phyloP scores from a whole-genome alignment of 2,329 filamentous ascomycete species.

The Dendrostoma leiphaemia region DNA sequence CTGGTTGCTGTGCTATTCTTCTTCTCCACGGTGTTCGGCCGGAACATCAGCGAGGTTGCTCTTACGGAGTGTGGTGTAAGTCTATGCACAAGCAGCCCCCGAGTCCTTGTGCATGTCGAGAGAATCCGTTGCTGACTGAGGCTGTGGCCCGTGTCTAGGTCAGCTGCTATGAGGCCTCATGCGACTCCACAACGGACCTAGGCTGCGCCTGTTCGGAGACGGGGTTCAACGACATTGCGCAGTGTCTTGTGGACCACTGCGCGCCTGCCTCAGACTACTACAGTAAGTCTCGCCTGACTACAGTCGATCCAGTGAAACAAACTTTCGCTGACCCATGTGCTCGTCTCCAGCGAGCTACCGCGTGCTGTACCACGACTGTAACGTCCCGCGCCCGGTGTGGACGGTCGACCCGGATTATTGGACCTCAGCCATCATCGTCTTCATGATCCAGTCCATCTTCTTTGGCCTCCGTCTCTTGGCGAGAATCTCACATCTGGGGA shows the following conservation, averaged over 20 bases:
- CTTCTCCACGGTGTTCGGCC: neutral
- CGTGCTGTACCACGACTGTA: conserved; percentile 2
- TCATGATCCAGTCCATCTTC: conserved; percentile 5
- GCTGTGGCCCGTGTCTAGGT: neutral
- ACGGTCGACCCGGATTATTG: conserved; percentile 9
- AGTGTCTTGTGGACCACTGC: conserved; percentile 1
- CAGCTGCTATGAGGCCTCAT: conserved; percentile 3
- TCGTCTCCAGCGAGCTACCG: conserved; percentile 1
- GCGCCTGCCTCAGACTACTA: neutral
- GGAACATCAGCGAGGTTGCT: conserved; percentile 1
- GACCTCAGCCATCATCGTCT: conserved; percentile 5
- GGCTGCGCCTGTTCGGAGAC: neutral
- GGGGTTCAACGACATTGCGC: neutral
- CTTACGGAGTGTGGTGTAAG: conserved; percentile 7
- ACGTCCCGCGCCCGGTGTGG: conserved; percentile 6
- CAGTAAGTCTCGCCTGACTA: neutral
- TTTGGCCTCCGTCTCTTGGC: conserved; percentile 5
- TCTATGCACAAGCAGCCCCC: too few relatives aligned
- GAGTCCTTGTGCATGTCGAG: too few relatives aligned
- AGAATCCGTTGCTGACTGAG: too few relatives aligned
- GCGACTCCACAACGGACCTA: conserved; percentile 6
- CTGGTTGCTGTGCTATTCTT: neutral
- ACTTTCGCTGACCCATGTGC: too few relatives aligned
- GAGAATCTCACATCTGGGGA: neutral
- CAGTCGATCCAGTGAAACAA: neutral